A percentile compares a stretch with the other conserved stretches of the same genome.
These are phyloP conservation scores for Hansenula lynferdii DNA, from an alignment of 1,139 yeast species.

Conservation along the genomic window DNA sequence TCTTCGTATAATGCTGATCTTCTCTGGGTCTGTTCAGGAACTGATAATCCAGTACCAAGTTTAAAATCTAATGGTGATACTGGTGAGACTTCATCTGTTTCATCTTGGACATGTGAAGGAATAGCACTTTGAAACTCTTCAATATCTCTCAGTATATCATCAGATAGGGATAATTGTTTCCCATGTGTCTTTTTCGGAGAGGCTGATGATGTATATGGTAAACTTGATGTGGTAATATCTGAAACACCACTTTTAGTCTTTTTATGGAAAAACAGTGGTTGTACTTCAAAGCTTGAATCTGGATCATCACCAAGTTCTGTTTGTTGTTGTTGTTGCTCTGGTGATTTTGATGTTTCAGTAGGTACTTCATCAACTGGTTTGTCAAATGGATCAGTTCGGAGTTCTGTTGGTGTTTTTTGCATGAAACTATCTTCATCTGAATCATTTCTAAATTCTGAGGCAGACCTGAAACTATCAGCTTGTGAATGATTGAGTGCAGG, in stretches of 20 bases:
- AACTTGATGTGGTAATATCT: constrained; percentile 1
- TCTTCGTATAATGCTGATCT: background rate
- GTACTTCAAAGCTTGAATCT: constrained; percentile 10
- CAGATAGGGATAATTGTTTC: constrained; percentile 21
- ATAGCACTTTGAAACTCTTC: constrained; percentile 17
- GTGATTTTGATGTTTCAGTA: background rate
- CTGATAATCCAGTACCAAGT: background rate
- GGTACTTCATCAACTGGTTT: no score
- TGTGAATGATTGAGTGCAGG: background rate
- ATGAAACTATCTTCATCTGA: background rate
- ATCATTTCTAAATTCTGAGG: constrained; percentile 1
- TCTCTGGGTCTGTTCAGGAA: background rate
- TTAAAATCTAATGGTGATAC: constrained; percentile 14
- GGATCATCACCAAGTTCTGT: background rate
- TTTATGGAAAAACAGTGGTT: constrained; percentile 19
- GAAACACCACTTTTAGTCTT: constrained; percentile 16
- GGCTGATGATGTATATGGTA: background rate
- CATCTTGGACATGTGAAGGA: constrained; percentile 5
- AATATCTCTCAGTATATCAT: constrained; percentile 22
- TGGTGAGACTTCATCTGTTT: constrained; percentile 14
- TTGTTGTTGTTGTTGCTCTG: background rate
- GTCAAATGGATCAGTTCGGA: no score
- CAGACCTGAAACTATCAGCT: background rate
- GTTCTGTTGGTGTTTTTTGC: background rate
- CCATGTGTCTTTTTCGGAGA: no score